Evolutionary conservation across 345 rosid species (phyloP).

Genomic region (Citrus hindsii): DNA sequence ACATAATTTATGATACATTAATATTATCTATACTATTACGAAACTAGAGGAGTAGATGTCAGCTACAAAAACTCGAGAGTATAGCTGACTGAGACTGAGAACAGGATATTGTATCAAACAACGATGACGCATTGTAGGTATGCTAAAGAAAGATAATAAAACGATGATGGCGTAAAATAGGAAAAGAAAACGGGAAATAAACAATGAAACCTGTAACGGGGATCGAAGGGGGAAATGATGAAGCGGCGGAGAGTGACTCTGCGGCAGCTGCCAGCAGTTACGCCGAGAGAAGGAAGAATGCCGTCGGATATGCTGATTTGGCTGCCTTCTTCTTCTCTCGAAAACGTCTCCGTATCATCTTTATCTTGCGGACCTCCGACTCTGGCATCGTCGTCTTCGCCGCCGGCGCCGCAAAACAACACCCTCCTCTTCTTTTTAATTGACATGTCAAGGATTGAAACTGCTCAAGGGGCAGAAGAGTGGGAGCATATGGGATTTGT

Average conservation of each 20-base stretch:
- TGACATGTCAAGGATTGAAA: not conserved
- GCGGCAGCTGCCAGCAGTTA: conserved; percentile 35
- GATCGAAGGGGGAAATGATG: conserved; percentile 67
- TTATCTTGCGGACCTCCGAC: not conserved
- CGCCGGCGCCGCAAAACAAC: not conserved
- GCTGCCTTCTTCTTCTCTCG: conserved; percentile 42
- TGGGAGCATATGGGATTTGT: not conserved
- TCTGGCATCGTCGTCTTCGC: not conserved
- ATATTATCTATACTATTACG: too few relatives aligned
- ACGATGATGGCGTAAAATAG: not conserved
- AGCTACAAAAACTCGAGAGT: too few relatives aligned
- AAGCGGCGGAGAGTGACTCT: conserved; percentile 41
- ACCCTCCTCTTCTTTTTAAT: not conserved
- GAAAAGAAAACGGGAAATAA: not conserved
- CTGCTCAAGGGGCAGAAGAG: not conserved
- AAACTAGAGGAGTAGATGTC: too few relatives aligned
- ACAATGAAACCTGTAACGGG: conserved; percentile 50
- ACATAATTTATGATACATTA: too few relatives aligned
- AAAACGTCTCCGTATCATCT: conserved; percentile 18
- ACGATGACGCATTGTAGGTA: too few relatives aligned
- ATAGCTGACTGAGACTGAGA: too few relatives aligned
- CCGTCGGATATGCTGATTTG: conserved; percentile 55
- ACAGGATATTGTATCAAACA: too few relatives aligned
- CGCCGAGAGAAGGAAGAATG: conserved; percentile 77
- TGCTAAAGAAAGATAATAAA: too few relatives aligned